Conservation (phyloP, 1,284 basidiomycete species). For the Kwoniella shivajii region DNA sequence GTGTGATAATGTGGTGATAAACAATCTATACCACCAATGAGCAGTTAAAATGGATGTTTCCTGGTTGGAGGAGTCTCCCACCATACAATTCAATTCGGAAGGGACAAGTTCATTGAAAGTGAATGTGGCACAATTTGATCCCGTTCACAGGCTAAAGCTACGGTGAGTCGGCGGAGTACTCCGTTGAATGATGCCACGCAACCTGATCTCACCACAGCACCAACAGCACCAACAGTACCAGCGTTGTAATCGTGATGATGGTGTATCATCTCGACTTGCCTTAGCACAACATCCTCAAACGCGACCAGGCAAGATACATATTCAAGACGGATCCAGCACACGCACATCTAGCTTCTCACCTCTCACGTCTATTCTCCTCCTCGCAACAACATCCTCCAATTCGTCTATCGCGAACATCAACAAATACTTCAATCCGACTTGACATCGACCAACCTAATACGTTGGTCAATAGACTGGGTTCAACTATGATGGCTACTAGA, state of each 20-base stretch:
- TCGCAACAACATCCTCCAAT: not conserved
- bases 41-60: constrained; percentile 7
- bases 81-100: not conserved
- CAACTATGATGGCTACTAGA: constrained; percentile 36
- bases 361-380: constrained; percentile 2
- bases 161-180: not conserved
- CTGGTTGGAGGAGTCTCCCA: constrained; percentile 6
- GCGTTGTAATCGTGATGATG: not conserved
- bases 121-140: constrained; percentile 33
- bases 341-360: constrained; percentile 3
- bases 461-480: not conserved
- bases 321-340: constrained; percentile 9
- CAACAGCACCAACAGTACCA: not conserved
- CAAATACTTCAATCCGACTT: no score
- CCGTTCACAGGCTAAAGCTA: constrained; percentile 6
- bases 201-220: not conserved
- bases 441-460: not conserved
- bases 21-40: no score
- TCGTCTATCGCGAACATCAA: no score
- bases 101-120: not conserved
- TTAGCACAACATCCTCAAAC: not conserved
- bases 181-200: not conserved
- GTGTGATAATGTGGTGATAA: not conserved
- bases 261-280: not conserved
- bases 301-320: not conserved